Evolutionary conservation across 495 filamentous ascomycete genomes (phyloP).

Genomic region (Lepidopterella palustris): DNA sequence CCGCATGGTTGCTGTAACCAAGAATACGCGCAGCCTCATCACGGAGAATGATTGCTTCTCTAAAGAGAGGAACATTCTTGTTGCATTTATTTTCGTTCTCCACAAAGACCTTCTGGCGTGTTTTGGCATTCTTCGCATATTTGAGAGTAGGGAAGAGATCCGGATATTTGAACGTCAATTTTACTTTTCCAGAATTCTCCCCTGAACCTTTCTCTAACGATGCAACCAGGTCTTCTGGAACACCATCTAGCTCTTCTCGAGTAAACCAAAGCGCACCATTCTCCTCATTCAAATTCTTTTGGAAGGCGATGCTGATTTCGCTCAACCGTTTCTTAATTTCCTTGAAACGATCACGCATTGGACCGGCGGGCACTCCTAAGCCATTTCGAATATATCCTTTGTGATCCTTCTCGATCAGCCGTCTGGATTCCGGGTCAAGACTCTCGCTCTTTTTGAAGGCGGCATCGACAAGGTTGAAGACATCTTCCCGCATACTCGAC

Average conservation of each 20-base stretch:
- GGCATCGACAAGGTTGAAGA: conserved; percentile 58
- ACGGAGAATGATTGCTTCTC: conserved; percentile 76
- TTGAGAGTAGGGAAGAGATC: conserved; percentile 61
- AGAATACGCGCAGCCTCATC: conserved; percentile 89
- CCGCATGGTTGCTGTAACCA: conserved; percentile 87
- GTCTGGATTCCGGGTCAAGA: conserved; percentile 58
- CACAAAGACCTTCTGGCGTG: conserved; percentile 51
- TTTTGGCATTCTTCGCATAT: conserved; percentile 53
- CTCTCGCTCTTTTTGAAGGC: conserved; percentile 51
- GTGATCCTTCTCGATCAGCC: conserved; percentile 62
- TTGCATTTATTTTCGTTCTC: conserved; percentile 77
- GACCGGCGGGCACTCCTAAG: conserved; percentile 54
- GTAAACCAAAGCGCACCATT: conserved; percentile 62
- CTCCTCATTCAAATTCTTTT: conserved; percentile 66
- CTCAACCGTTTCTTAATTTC: conserved; percentile 66
- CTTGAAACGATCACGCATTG: conserved; percentile 59
- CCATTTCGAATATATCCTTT: conserved; percentile 61
- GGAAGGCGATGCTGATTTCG: conserved; percentile 58
- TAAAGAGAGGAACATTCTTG: conserved; percentile 78
- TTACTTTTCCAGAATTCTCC: conserved; percentile 55
- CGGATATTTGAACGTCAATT: conserved; percentile 64
- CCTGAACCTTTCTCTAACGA: conserved; percentile 37
- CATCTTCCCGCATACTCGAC: conserved; percentile 60
- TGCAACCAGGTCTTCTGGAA: conserved; percentile 56
- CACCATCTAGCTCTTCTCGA: conserved; percentile 53